Evolutionary conservation across 495 filamentous ascomycete genomes (phyloP).

Genomic region (Aspergillus nanangensis): DNA sequence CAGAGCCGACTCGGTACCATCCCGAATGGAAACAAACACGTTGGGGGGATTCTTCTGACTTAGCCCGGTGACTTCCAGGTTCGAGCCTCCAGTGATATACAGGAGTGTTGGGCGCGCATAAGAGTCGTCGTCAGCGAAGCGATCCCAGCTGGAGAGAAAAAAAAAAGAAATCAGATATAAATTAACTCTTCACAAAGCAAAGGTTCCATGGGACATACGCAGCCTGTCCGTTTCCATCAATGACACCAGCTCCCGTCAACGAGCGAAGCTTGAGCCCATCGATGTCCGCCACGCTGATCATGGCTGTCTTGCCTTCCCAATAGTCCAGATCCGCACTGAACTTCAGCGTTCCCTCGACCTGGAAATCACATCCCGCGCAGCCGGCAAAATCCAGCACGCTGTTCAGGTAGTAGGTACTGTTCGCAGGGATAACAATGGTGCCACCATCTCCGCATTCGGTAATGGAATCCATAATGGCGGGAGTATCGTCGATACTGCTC

Average conservation of each 20-base stretch:
- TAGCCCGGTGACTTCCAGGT: conserved; percentile 29
- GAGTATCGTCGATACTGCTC: conserved; percentile 30
- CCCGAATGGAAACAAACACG: conserved; percentile 38
- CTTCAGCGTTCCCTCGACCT: conserved; percentile 37
- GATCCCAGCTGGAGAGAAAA: too few relatives aligned
- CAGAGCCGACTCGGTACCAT: conserved; percentile 21
- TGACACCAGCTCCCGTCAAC: conserved; percentile 33
- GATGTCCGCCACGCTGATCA: conserved; percentile 32
- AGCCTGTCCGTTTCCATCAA: conserved; percentile 44
- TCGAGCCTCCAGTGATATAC: conserved; percentile 32
- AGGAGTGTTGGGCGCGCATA: conserved; percentile 34
- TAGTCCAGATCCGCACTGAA: conserved; percentile 29
- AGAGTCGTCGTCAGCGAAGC: conserved; percentile 29
- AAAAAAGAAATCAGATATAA: too few relatives aligned
- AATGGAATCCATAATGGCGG: conserved; percentile 33
- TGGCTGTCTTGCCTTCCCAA: conserved; percentile 35
- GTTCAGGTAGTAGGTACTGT: conserved; percentile 35
- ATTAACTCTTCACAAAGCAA: too few relatives aligned
- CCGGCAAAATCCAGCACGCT: conserved; percentile 34
- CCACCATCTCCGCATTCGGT: conserved; percentile 35
- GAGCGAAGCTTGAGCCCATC: conserved; percentile 32
- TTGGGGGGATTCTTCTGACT: conserved; percentile 39
- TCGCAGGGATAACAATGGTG: conserved; percentile 38
- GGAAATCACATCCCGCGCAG: conserved; percentile 35
- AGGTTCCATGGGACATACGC: too few relatives aligned